Evolutionary conservation across 2,329 filamentous ascomycete genomes (phyloP).

Genomic region (Fusarium cyanostomum): DNA sequence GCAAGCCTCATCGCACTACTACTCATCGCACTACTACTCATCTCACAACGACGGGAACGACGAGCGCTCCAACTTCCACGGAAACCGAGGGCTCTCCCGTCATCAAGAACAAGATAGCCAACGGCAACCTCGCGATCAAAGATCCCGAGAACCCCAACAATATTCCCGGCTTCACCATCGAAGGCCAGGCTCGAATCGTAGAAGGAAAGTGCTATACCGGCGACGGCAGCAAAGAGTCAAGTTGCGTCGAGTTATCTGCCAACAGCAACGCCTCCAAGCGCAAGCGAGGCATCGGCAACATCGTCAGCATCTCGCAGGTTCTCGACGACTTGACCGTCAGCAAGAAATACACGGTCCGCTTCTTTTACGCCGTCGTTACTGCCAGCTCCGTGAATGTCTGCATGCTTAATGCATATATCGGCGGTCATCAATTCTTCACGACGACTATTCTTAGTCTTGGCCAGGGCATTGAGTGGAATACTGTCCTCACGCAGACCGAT

Average conservation of each 20-base stretch:
- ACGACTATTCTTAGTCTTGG: background rate
- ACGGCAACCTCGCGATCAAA: constrained; percentile 6
- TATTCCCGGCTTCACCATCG: constrained; percentile 1
- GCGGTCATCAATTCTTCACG: background rate
- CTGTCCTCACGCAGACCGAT: constrained; percentile 1
- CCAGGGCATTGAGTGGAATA: constrained; percentile 1
- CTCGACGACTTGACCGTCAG: background rate
- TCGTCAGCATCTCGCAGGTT: constrained; percentile 10
- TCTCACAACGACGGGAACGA: background rate
- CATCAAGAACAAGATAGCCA: constrained; percentile 12
- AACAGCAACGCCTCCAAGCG: background rate
- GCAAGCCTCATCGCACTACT: constrained; percentile 1
- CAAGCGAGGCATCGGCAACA: constrained; percentile 12
- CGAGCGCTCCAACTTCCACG: background rate
- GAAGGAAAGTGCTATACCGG: constrained; percentile 4
- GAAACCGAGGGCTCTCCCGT: background rate
- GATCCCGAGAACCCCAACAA: background rate
- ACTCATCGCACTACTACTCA: background rate
- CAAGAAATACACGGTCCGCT: constrained; percentile 27
- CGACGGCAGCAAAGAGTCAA: constrained; percentile 11
- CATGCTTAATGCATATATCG: constrained; percentile 16
- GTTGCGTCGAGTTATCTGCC: constrained; percentile 8
- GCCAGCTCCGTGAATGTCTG: constrained; percentile 11
- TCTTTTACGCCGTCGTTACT: constrained; percentile 25
- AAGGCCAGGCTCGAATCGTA: background rate